Evolutionary conservation across 768 basidiomycete species (phyloP).

Genomic region (Crepidotus variabilis): DNA sequence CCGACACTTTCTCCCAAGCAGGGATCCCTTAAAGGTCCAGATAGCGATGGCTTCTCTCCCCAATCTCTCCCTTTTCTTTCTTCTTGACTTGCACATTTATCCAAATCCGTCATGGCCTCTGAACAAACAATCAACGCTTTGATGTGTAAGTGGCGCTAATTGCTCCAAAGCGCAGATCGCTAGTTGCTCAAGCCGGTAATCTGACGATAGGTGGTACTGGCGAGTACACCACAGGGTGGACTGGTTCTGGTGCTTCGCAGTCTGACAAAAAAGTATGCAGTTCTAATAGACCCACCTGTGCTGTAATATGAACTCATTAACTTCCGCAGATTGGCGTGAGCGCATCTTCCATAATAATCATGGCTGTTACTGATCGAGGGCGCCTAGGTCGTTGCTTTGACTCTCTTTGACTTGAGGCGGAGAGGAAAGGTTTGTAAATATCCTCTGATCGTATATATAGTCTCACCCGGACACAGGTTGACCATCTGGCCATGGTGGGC

Average conservation of each 20-base stretch:
- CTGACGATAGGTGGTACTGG: slow-evolving; percentile 36
- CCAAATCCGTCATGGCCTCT: slow-evolving; percentile 31
- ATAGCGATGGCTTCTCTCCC: slow-evolving; percentile 2
- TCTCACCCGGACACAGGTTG: slow-evolving; percentile 43
- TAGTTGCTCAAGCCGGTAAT: background rate
- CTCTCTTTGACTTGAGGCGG: slow-evolving; percentile 85
- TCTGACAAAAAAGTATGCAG: slow-evolving; percentile 85
- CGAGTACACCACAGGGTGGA: slow-evolving; percentile 96
- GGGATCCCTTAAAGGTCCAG: background rate
- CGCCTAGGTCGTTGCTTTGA: slow-evolving; percentile 79
- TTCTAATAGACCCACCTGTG: background rate
- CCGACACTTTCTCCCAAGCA: background rate
- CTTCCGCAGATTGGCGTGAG: slow-evolving; percentile 61
- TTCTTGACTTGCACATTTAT: slow-evolving; percentile 2
- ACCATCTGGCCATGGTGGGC: slow-evolving; percentile 81
- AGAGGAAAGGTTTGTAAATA: slow-evolving; percentile 58
- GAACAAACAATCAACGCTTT: slow-evolving; percentile 61
- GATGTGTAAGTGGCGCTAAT: slow-evolving; percentile 55
- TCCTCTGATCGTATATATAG: background rate
- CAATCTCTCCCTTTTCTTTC: slow-evolving; percentile 7
- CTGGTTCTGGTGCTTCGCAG: slow-evolving; percentile 84
- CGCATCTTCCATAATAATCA: slow-evolving; percentile 7
- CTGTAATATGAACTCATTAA: background rate
- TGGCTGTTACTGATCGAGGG: background rate
- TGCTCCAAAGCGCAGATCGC: background rate